Conservation (phyloP, 306 rosid species). For the Crataegus laevigata region DNA sequence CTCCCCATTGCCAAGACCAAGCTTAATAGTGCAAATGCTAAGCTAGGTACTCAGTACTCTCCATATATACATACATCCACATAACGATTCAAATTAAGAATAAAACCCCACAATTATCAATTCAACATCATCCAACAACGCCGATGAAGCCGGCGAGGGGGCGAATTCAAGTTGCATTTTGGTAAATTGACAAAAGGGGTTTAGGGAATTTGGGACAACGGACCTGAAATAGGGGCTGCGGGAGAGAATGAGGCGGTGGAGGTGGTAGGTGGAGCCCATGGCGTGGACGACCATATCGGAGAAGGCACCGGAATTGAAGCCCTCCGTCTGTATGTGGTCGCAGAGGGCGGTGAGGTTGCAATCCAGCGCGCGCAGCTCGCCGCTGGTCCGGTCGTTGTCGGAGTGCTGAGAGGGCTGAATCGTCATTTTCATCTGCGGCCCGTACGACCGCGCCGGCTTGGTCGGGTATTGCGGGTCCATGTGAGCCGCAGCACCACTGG, state of each 20-base stretch:
- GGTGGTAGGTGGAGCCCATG: constrained; percentile 81
- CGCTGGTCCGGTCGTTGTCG: constrained; percentile 54
- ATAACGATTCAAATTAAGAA: background rate
- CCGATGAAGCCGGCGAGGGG: background rate
- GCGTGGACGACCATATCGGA: constrained; percentile 80
- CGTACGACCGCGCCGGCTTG: constrained; percentile 28
- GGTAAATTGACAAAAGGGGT: background rate
- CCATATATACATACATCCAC: background rate
- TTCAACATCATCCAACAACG: background rate
- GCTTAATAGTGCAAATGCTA: background rate
- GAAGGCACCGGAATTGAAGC: constrained; percentile 81
- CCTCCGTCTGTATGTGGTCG: constrained; percentile 87
- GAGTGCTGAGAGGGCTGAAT: constrained; percentile 56
- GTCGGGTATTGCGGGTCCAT: constrained; percentile 38
- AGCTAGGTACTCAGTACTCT: background rate
- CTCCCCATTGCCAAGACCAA: background rate
- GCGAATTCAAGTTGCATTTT: background rate
- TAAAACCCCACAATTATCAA: background rate
- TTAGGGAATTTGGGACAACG: background rate
- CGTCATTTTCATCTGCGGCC: constrained; percentile 55
- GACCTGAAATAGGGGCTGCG: constrained; percentile 98
- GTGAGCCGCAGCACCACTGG: background rate
- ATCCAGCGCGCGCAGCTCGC: constrained; percentile 72
- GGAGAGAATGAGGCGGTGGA: constrained; percentile 89
- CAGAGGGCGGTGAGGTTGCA: constrained; percentile 94